These are phyloP conservation scores for Agrostemma githago DNA, from an alignment of 148 eudicot genomes.

Conservation along the genomic window DNA sequence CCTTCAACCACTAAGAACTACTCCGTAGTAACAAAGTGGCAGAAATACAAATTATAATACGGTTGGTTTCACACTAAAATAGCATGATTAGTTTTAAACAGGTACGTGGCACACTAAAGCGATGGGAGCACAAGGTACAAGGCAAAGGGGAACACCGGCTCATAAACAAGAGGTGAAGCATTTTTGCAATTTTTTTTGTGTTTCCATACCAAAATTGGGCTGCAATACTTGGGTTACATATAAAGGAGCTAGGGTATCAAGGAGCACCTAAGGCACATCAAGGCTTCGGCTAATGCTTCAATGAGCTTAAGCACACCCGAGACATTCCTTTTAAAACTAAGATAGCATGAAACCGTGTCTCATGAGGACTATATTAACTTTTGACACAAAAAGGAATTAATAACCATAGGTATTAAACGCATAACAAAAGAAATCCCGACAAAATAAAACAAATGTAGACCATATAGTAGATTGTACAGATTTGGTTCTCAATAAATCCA, in stretches of 20 bases:
- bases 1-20: not conserved
- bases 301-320: no score
- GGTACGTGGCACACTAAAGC: no score
- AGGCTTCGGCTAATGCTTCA: not conserved
- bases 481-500: not conserved
- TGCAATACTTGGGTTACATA: no score
- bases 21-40: not conserved
- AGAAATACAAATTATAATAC: not conserved
- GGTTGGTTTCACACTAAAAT: no score
- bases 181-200: no score
- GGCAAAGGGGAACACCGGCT: no score
- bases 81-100: no score
- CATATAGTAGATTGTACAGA: not conserved
- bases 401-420: not conserved
- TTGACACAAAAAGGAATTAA: not conserved
- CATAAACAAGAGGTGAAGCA: no score
- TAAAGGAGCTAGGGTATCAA: no score
- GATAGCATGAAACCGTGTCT: not conserved
- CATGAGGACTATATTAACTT: not conserved
- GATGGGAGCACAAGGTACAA: no score
- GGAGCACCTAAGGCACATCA: no score
- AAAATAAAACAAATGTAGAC: not conserved
- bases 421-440: not conserved
- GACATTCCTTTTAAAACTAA: not conserved
- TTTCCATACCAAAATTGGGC: no score